Evolutionary conservation across 225 moss, liverwort and hornwort species (phyloP), one percentile per base, ranked within the genome.

Genomic region (Marchantia polymorpha): DNA sequence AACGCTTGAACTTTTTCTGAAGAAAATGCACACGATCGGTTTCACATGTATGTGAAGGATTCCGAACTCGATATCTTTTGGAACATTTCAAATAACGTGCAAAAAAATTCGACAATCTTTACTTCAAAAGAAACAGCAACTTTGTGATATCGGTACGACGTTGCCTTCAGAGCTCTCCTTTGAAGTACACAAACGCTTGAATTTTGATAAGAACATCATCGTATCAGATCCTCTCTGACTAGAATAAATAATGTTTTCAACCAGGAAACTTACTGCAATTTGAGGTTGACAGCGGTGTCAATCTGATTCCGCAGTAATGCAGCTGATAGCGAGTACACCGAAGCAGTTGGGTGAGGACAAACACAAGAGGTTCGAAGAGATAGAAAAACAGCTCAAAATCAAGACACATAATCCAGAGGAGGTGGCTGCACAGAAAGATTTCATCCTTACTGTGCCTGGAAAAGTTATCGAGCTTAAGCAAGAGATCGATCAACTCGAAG

Each of bases 341-440:
- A 96, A 93, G 81, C 80, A 87, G 0, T 30, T 91, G 5, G 93
- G 92, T 17, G 73, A 82, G 46, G 86, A 92, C 75, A 96, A 93
- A 75, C 89, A 85, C 61, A 73, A 64, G 10, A 89, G 90, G 83
- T 96, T 96, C 83, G 96, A 92, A 52, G 82, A 81, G 52, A 84
- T 92, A 80, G 92, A 96, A 71, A 89, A 81, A 79, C 90, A 92
- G 69, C 84, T 96, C 0, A 96, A 91, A 67, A 17, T 82, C 15
- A 96, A 96, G 81, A 93, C 93, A 48, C 86, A 84, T 60, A 86
- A 56, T 63, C 92, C 91, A 0, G 92, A 96, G 79, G 93, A 96
- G 52, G 93, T 93, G 58, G 87, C 91, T 72, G 73, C 88, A 64
- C 78, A 93, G 52, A 93, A 88, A 68, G 92, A 96, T 53, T 84